These are phyloP conservation scores for Ceratocystiopsis brevicomis DNA, from an alignment of 2,329 filamentous ascomycete species.

Conservation along the genomic window DNA sequence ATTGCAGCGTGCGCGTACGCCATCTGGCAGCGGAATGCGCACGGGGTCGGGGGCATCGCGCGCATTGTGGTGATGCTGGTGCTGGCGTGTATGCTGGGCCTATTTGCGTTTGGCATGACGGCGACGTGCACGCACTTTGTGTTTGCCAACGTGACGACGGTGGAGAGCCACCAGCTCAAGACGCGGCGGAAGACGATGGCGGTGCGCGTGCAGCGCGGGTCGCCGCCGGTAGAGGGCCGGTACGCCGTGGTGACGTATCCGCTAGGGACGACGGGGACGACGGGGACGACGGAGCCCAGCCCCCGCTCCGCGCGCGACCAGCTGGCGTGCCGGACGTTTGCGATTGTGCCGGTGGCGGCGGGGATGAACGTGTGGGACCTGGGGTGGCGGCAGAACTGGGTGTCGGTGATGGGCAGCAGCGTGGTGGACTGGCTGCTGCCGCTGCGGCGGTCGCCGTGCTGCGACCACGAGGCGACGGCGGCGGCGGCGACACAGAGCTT, in stretches of 20 bases:
- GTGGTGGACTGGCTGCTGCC: slow-evolving; percentile 67
- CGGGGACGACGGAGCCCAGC: too few relatives aligned
- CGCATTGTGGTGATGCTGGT: slow-evolving; percentile 45
- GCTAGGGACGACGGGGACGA: slow-evolving; percentile 4
- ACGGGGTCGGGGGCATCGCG: slow-evolving; percentile 28
- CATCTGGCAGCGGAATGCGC: slow-evolving; percentile 5
- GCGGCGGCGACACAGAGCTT: slow-evolving; percentile 29
- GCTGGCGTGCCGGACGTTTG: slow-evolving; percentile 48
- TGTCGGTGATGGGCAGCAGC: slow-evolving; percentile 57
- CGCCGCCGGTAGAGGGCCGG: slow-evolving; percentile 29
- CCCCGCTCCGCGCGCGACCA: slow-evolving; percentile 19
- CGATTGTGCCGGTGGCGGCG: slow-evolving; percentile 52
- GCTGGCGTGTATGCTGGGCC: slow-evolving; percentile 50
- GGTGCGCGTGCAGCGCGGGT: slow-evolving; percentile 42
- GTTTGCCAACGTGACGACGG: slow-evolving; percentile 59
- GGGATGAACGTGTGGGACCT: slow-evolving; percentile 79
- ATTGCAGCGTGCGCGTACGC: slow-evolving; percentile 42
- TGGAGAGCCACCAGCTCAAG: slow-evolving; percentile 52
- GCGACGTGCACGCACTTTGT: slow-evolving; percentile 51
- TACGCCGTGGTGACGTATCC: slow-evolving; percentile 17
- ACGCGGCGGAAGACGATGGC: slow-evolving; percentile 53
- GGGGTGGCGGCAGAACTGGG: slow-evolving; percentile 50
- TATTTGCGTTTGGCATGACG: slow-evolving; percentile 70
- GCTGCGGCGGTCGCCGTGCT: slow-evolving; percentile 54
- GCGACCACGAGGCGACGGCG: slow-evolving; percentile 38